Percentiles rank a stretch among this genome's conserved stretches.
Evolutionary conservation across 2,329 filamentous ascomycete genomes (phyloP).

Genomic region (Aspergillus tubingensis): DNA sequence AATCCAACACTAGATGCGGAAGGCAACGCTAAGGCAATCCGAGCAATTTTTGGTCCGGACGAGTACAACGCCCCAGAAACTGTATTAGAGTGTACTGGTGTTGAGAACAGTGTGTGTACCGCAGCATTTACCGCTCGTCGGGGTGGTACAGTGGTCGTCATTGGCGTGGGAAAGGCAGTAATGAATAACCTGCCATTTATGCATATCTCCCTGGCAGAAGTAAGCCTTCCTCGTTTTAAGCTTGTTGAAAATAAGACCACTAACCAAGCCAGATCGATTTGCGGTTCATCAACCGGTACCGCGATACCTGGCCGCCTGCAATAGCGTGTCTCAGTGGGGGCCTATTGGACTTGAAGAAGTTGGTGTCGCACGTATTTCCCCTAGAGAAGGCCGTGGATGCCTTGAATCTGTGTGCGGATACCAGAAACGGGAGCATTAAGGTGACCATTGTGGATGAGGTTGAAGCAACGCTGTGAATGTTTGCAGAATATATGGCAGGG

Average conservation of each 20-base stretch:
- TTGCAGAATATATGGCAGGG: not conserved
- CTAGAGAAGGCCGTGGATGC: slow-evolving; percentile 64
- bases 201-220: slow-evolving; percentile 63
- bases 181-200: slow-evolving; percentile 70
- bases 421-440: slow-evolving; percentile 59
- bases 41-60: slow-evolving; percentile 54
- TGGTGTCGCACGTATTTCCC: slow-evolving; percentile 65
- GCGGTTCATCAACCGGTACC: slow-evolving; percentile 70
- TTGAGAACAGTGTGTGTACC: slow-evolving; percentile 64
- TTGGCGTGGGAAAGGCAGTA: slow-evolving; percentile 62
- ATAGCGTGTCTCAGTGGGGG: slow-evolving; percentile 62
- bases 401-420: slow-evolving; percentile 55
- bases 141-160: slow-evolving; percentile 63
- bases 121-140: slow-evolving; percentile 59
- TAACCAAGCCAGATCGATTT: slow-evolving; percentile 58
- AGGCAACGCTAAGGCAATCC: slow-evolving; percentile 55
- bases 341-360: slow-evolving; percentile 61
- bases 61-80: slow-evolving; percentile 61
- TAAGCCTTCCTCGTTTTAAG: slow-evolving; percentile 13
- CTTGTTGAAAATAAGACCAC: not conserved
- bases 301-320: slow-evolving; percentile 68
- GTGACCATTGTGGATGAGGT: slow-evolving; percentile 60
- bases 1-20: slow-evolving; percentile 48
- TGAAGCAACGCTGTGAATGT: slow-evolving; percentile 20
- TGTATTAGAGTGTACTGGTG: slow-evolving; percentile 66